A percentile compares a stretch with the other conserved stretches of the same genome.
phyloP scores from a whole-genome alignment of 306 rosid species.

The Gynostemma pentaphyllum region DNA sequence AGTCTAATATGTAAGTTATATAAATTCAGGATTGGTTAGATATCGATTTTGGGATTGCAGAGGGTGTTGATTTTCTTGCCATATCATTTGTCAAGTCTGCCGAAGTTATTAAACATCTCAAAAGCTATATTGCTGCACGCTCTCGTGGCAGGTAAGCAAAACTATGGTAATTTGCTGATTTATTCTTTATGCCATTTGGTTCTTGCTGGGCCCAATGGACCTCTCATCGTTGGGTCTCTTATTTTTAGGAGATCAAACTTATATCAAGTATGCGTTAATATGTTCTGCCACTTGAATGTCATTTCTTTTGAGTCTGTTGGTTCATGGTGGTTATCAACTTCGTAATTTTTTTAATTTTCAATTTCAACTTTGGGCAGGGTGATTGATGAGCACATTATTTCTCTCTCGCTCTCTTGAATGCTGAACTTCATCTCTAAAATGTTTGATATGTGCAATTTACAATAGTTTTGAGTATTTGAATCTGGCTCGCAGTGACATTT shows the following conservation, averaged over 20 bases:
- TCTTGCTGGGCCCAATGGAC: background rate
- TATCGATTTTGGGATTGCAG: conserved; percentile 93
- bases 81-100: conserved; percentile 97
- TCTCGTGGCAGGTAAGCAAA: conserved; percentile 54
- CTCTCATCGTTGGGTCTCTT: background rate
- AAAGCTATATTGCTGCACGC: conserved; percentile 94
- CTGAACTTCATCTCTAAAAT: conserved; percentile 1
- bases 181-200: background rate
- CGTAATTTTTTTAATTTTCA: background rate
- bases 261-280: background rate
- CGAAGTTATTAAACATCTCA: conserved; percentile 95
- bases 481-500: conserved; percentile 48
- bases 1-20: conserved; percentile 21
- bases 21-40: conserved; percentile 89
- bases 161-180: background rate
- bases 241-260: background rate
- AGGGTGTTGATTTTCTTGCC: conserved; percentile 91
- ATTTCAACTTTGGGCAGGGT: background rate
- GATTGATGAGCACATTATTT: background rate
- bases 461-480: background rate
- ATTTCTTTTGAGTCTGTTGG: background rate
- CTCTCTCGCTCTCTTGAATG: background rate
- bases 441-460: conserved; percentile 1
- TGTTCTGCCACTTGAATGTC: background rate
- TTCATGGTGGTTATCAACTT: background rate